Evolutionary conservation across 1,284 basidiomycete genomes (phyloP), one percentile per base, ranked within the genome.

Genomic region (Marasmius sp.): DNA sequence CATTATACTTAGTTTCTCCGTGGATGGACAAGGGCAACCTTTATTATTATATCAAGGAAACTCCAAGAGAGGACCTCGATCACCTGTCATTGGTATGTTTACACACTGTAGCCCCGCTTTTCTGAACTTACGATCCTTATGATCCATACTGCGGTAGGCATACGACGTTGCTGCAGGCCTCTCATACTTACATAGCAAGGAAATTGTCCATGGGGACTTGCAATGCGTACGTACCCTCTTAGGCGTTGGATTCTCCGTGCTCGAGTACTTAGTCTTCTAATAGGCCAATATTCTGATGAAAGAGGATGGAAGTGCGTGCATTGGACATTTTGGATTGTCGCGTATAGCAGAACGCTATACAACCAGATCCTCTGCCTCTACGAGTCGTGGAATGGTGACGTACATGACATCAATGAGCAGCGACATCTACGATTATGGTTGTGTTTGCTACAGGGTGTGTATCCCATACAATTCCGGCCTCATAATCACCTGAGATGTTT

Each of bases 1-100:
- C 64, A 22, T 60, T 59, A 33, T 59, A 49, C 34, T 36, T 59
- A 14, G 58, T 59, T n/a, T 59, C 58, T 34, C 58, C 58, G 7
- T 59, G 58, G 58, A 59, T 59, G 58, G 27, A 34, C 14, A 54
- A 50, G 16, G 58, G 58, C 7, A 59, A 43, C 20, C 47, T 59
- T 8, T 16, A 38, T 11, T 27, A 52, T 12, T 59, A 27, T 27
- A n/a, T 59, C 12, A 59, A 59, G 37, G 18, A 9, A 12, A 22
- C 18, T 12, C 57, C 39, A 2, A 22, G 49, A 51, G 49, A 36
- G 33, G 12, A 11, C 1, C 14, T 36, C 10, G 57, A 58, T 38
- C 57, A 43, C 6, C 34, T n/a, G 22, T 22, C 43, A 14, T 22
- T 58, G 18, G 57, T 58, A 38, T 41, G 43, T 10, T n/a, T 49